Conservation (phyloP, 192 early-diverging fungal species). For the Gigaspora rosea region DNA sequence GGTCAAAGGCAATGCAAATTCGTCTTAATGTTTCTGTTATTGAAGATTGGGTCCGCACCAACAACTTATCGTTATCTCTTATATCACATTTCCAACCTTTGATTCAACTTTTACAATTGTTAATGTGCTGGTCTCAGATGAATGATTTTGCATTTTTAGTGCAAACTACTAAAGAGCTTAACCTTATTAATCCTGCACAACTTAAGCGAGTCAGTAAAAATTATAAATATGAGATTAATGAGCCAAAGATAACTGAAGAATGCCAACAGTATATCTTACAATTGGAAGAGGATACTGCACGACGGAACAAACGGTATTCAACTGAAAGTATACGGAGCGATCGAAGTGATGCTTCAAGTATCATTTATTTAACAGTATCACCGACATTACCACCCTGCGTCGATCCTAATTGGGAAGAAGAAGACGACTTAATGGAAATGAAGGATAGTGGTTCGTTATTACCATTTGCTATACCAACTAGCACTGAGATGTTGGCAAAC, state of each 20-base stretch:
- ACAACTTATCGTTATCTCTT: slow-evolving; percentile 47
- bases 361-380: slow-evolving; percentile 15
- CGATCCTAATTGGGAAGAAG: slow-evolving; percentile 30
- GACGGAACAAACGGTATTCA: slow-evolving; percentile 41
- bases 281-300: slow-evolving; percentile 70
- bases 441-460: slow-evolving; percentile 29
- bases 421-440: slow-evolving; percentile 32
- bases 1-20: slow-evolving; percentile 80
- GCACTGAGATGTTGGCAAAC: slow-evolving; percentile 32
- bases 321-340: slow-evolving; percentile 30
- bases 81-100: slow-evolving; percentile 64
- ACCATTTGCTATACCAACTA: slow-evolving; percentile 31
- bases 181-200: slow-evolving; percentile 71
- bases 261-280: slow-evolving; percentile 75
- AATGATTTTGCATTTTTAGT: slow-evolving; percentile 73
- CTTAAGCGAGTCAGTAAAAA: slow-evolving; percentile 69
- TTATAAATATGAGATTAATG: slow-evolving; percentile 91
- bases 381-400: slow-evolving; percentile 8
- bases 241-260: slow-evolving; percentile 68
- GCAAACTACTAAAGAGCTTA: slow-evolving; percentile 67
- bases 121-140: slow-evolving; percentile 79
- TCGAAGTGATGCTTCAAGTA: slow-evolving; percentile 30
- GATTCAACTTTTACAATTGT: slow-evolving; percentile 78
- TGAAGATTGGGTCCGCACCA: slow-evolving; percentile 83
- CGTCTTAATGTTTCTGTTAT: slow-evolving; percentile 79